These are phyloP conservation scores for Coemansia furcata DNA, from an alignment of 192 early-diverging fungal species.

Conservation along the genomic window DNA sequence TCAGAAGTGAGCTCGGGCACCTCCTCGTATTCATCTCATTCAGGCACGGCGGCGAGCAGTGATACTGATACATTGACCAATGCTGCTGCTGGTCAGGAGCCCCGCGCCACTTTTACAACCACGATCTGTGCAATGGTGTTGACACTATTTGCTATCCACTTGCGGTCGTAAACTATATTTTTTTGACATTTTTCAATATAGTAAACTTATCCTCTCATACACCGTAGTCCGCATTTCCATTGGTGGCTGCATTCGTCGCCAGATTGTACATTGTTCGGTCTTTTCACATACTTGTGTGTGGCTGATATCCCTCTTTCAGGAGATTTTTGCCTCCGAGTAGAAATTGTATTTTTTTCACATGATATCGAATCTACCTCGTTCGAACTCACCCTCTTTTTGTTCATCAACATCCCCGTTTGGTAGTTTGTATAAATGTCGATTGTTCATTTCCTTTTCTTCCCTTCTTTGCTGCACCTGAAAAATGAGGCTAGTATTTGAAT, in stretches of 20 bases:
- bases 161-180: neutral
- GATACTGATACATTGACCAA: neutral
- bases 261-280: neutral
- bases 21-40: slow-evolving; percentile 1
- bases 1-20: neutral
- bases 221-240: no score
- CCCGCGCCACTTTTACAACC: neutral
- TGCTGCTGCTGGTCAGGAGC: neutral
- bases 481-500: neutral
- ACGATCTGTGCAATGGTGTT: neutral
- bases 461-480: neutral
- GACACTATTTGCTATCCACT: neutral
- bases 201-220: neutral
- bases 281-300: neutral
- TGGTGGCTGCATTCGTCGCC: neutral
- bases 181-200: neutral
- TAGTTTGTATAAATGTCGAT: neutral
- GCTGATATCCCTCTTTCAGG: neutral
- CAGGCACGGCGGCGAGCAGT: neutral
- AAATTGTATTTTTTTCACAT: neutral
- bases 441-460: neutral
- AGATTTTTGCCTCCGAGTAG: neutral
- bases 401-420: neutral
- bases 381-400: neutral
- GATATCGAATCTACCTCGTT: neutral